Base-by-base conservation (phyloP, 2,329 filamentous ascomycete genomes). In the Diaporthe sp. region DNA sequence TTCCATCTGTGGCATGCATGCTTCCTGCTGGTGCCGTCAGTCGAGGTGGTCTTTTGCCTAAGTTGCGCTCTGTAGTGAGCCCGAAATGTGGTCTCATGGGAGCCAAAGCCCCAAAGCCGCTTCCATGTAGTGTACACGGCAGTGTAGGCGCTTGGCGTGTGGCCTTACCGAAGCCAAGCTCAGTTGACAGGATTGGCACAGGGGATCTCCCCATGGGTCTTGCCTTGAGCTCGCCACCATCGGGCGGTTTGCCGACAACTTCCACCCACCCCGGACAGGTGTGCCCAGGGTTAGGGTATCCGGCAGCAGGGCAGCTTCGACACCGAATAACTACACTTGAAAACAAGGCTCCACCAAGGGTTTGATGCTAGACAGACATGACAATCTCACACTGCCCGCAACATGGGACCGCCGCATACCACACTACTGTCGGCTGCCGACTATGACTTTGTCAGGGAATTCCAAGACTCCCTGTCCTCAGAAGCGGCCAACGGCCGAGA, bases 351-450 rank as follows among this genome's bases (percentile, higher is more conserved):
- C 6, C 27, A 9, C 32, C 63, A 66, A 25, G 22, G 7, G 19
- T 6, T 19, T 15, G 32, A 53, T 71, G 32, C 42, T 13, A 27
- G 35, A 58, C 47, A 30, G 55, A 50, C 32, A 27, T 50, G 30
- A 71, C 35, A n/a, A 27, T 47, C 27, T 50, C 39, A 59, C 30
- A 25, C 39, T 37, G 68, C 53, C 53, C 27, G 35, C 56, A 44
- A 13, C 13, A 71, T 71, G 70, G 44, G 56, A 44, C 44, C 56
- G 69, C 35, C 32, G 51, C 55, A 63, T 35, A 63, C 44, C 19
- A 5, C 70, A 32, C 56, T 71, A 37, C 32, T 73, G 17, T 73
- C 72, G 53, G 55, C 58, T 27, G 71, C 71, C 27, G 73, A 75
- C 53, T 56, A n/a, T 27, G 59, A 32, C 22, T 66, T 75, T 30